Conservation (phyloP, 352 stramenopile genomes). For the Pythium rhizo-oryzae region DNA sequence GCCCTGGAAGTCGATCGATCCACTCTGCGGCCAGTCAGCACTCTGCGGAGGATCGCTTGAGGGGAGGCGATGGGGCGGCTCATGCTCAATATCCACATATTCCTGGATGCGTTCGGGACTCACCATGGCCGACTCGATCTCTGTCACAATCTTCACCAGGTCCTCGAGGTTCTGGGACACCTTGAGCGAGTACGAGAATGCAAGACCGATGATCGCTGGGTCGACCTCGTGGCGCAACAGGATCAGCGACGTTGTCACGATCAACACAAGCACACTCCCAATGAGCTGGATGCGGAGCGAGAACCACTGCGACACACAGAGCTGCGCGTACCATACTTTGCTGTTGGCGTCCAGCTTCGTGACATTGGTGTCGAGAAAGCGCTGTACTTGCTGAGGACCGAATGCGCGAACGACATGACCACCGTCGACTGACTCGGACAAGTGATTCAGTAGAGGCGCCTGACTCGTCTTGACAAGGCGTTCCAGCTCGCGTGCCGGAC, state of each 20-base stretch:
- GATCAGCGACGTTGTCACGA: conserved; percentile 48
- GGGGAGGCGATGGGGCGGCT: conserved; percentile 20
- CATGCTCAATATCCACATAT: conserved; percentile 65
- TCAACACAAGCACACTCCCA: conserved; percentile 40
- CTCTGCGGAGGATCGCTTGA: conserved; percentile 19
- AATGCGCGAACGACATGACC: conserved; percentile 57
- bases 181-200: conserved; percentile 88
- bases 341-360: conserved; percentile 23
- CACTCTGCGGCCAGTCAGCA: conserved; percentile 71
- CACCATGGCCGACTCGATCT: conserved; percentile 62
- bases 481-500: conserved; percentile 55
- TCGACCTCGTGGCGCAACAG: conserved; percentile 40
- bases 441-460: conserved; percentile 50
- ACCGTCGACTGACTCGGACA: conserved; percentile 62
- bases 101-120: conserved; percentile 89
- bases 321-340: conserved; percentile 22
- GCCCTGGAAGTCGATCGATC: conserved; percentile 81
- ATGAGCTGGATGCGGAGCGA: conserved; percentile 50
- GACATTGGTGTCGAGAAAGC: conserved; percentile 42
- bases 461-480: conserved; percentile 52
- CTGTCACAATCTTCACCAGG: conserved; percentile 39
- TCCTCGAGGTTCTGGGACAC: conserved; percentile 83
- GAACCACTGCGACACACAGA: conserved; percentile 53
- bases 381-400: conserved; percentile 37
- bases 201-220: conserved; percentile 73